Base-by-base conservation (phyloP, 306 rosid genomes). In the Acacia confusa region DNA sequence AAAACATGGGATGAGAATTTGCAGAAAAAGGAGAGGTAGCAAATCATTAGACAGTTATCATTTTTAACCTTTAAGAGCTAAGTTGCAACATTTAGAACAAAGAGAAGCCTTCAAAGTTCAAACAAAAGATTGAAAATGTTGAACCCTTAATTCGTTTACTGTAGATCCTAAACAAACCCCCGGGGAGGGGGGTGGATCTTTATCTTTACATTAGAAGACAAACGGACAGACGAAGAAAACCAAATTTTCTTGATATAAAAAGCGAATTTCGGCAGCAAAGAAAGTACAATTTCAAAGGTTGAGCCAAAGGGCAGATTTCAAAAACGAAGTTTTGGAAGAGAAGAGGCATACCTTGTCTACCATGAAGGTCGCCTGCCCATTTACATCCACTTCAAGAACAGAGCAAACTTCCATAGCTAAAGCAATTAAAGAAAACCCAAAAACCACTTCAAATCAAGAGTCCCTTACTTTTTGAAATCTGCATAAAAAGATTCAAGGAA, bases 311-410 rank as follows among this genome's bases (percentile, higher is more conserved):
- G 40, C 36, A 53, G 76, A 48, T 28, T 45, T 81, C 30, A 30
- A 72, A 3, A 61, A 66, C 66, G 3, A 27, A 9, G 30, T 44
- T 40, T 70, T 58, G 71, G 69, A 74, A 82, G 75, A 70, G 78
- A 73, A 38, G 7, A 70, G 75, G 79, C 45, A 78, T 84, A 92
- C 99, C 98, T 87, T 92, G 88, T 95, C 89, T 40, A 93, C 93
- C 87, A 92, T 77, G 89, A 95, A 95, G 43, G 88, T 85, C 83
- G 92, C 93, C 88, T 95, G 94, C 60, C 98, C 97, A 85, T 95
- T 92, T 76, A 95, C 94, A 84, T 93, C 99, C 34, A 95, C 97
- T 91, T 93, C 88, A 86, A 95, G 98, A 80, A 93, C 87, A 85
- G 94, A 89, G 85, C 72, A 86, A 81, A 66, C 63, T 70, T 90